Conservation (phyloP, 2,329 filamentous ascomycete genomes). For the Apiospora pterosperma region DNA sequence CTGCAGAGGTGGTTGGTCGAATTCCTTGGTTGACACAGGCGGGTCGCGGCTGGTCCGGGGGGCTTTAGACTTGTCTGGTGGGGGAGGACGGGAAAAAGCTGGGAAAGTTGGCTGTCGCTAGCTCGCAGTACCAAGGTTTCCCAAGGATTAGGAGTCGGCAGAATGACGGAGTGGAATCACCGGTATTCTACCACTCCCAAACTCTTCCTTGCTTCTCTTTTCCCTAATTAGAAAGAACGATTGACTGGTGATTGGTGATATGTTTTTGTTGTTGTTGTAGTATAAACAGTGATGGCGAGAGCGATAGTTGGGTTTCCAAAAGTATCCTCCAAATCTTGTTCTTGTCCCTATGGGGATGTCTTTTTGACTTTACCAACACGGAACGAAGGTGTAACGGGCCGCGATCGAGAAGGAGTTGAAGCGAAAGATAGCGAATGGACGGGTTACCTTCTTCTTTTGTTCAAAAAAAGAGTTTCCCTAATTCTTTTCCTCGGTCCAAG, state of each 20-base stretch:
- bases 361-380: constrained; percentile 5
- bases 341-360: constrained; percentile 1
- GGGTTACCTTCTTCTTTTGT: neutral
- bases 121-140: neutral
- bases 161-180: neutral
- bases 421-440: constrained; percentile 3
- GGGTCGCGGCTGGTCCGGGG: constrained; percentile 5
- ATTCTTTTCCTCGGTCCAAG: neutral
- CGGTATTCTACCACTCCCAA: neutral
- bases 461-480: constrained; percentile 3
- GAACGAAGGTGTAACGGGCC: constrained; percentile 9
- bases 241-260: neutral
- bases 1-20: neutral
- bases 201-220: neutral
- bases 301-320: neutral
- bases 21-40: constrained; percentile 3
- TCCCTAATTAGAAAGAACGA: constrained; percentile 2
- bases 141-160: neutral
- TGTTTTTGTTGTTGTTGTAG: constrained; percentile 4
- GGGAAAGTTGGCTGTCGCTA: constrained; percentile 1
- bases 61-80: neutral
- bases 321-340: constrained; percentile 1
- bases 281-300: neutral
- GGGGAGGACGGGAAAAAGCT: neutral
- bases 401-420: neutral